Percentiles rank a stretch among this genome's conserved stretches.
Conservation (phyloP, 2,329 filamentous ascomycete species). For the Nemania abortiva region DNA sequence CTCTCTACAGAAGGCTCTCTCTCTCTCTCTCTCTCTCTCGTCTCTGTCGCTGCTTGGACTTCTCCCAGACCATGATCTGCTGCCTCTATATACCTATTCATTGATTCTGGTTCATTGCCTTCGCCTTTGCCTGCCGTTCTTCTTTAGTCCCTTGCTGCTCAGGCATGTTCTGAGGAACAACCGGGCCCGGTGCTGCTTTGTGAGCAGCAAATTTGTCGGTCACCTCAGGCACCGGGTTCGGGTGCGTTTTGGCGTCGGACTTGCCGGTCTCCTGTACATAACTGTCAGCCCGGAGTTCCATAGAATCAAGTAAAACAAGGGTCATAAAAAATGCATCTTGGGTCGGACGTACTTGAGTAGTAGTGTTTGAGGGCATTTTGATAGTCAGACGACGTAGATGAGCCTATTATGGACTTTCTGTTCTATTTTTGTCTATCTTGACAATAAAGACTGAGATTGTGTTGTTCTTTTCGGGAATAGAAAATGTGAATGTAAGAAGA, state of each 20-base stretch:
- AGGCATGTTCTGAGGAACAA: constrained; percentile 65
- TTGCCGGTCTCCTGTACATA: constrained; percentile 46
- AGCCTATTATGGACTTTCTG: constrained; percentile 14
- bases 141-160: constrained; percentile 74
- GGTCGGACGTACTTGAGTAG: constrained; percentile 44
- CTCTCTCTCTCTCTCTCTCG: background rate
- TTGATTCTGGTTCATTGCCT: constrained; percentile 79
- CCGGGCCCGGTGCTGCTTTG: constrained; percentile 70
- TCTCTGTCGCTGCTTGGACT: background rate
- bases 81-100: constrained; percentile 38
- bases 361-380: constrained; percentile 47
- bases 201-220: constrained; percentile 62
- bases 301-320: background rate
- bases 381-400: constrained; percentile 8
- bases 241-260: constrained; percentile 55
- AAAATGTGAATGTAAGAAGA: background rate
- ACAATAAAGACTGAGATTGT: background rate
- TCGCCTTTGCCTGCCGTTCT: constrained; percentile 73
- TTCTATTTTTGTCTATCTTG: constrained; percentile 15
- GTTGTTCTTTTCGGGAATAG: background rate
- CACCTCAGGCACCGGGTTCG: constrained; percentile 52
- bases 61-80: background rate
- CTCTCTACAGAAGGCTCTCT: background rate
- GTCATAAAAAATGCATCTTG: constrained; percentile 2
- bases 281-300: constrained; percentile 15